phyloP scores from a whole-genome alignment of 192 early-diverging fungal genomes.

The Coemansia sp. region DNA sequence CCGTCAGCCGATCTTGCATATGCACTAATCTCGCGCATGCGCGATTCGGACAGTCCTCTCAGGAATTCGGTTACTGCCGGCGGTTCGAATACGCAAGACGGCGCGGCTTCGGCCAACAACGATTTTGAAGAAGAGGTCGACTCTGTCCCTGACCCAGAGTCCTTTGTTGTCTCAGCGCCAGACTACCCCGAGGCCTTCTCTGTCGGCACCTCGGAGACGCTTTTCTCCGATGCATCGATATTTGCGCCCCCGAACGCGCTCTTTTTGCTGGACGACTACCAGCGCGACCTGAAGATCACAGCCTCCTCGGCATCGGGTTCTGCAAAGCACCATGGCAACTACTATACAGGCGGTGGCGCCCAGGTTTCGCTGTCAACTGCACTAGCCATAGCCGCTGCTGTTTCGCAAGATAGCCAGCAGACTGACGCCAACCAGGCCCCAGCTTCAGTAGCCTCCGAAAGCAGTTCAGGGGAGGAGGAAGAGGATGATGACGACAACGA shows the following conservation, averaged over 20 bases:
- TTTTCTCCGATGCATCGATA: constrained; percentile 49
- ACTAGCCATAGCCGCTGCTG: constrained; percentile 22
- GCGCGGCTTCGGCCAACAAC: neutral
- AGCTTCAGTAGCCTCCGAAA: neutral
- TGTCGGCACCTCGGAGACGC: constrained; percentile 33
- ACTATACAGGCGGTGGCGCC: neutral
- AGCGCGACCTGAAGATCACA: constrained; percentile 2
- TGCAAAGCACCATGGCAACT: neutral
- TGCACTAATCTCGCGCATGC: constrained; percentile 44
- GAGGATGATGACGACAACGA: neutral
- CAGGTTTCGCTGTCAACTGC: constrained; percentile 20
- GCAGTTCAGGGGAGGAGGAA: constrained; percentile 2
- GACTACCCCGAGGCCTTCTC: constrained; percentile 50
- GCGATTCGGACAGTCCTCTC: constrained; percentile 9
- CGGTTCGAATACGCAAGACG: neutral
- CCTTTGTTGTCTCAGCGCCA: constrained; percentile 49
- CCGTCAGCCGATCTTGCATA: constrained; percentile 41
- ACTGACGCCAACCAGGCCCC: neutral
- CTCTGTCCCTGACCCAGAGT: constrained; percentile 51
- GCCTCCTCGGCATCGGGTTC: constrained; percentile 9
- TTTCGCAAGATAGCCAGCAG: neutral
- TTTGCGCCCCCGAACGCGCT: constrained; percentile 46
- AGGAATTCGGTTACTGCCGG: neutral
- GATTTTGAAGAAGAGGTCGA: constrained; percentile 43
- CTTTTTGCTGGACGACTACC: constrained; percentile 39